Evolutionary conservation across 228 moss, liverwort and hornwort genomes (phyloP), one percentile per base, ranked within the genome.

Genomic region (Sphagnum fallax): DNA sequence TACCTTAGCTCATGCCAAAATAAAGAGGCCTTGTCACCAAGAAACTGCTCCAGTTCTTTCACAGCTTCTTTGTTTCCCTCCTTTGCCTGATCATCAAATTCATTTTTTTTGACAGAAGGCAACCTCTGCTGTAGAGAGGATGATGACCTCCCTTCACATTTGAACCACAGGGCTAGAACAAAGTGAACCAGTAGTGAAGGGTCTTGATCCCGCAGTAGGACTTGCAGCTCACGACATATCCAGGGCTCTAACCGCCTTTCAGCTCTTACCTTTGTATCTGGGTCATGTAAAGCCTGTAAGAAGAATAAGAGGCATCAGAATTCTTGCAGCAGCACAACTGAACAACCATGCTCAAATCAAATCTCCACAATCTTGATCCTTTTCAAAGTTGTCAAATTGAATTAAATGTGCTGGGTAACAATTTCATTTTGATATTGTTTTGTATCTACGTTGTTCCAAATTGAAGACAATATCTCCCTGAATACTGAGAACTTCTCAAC

Each of bases 1-100:
- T 74, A 86, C 86, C 76, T 74, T 75, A 86, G 74, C 70, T 86
- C 86, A 70, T 86, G 86, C 86, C 86, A 86, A 66, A 86, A 83
- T 69, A 78, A 52, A 53, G 71, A 72, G 69, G 76, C 76, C 57
- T 80, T 86, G 65, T 78, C 80, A 48, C 74, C 83, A 62, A 86
- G 80, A 65, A 77, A 83, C 52, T 67, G 70, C 63, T 78, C 63
- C 63, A 86, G 76, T 61, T 86, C 80, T 60, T 57, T 78, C n/a
- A 78, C 62, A 32, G 70, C 78, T 51, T 72, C 68, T 65, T 74
- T 72, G 52, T 15, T 61, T 52, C 52, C 65, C 68, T 60, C 73
- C 52, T 70, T 75, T 47, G 13, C 18, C 67, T 52, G 75, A 70
- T 51, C 70, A 16, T 51, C 53, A 16, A 11, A 47, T 75, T 50